Conservation (phyloP, 2,329 filamentous ascomycete genomes). For the Alternaria consortialis region DNA sequence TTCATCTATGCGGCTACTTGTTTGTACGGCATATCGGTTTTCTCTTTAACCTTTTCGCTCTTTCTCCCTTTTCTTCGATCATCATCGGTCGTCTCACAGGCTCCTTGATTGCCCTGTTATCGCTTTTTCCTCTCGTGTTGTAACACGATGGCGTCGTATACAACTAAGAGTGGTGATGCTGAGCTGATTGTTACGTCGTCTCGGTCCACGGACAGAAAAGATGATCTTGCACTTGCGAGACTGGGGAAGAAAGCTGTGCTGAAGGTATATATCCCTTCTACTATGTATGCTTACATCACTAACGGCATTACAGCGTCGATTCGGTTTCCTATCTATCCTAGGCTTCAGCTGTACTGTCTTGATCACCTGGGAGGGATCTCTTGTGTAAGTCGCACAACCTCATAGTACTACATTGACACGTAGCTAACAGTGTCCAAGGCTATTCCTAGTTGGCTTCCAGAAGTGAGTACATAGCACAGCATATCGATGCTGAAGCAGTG, state of each 20-base stretch:
- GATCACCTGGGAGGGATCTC: conserved; percentile 40
- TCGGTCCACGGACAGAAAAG: conserved; percentile 21
- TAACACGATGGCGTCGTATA: conserved; percentile 20
- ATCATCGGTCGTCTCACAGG: neutral
- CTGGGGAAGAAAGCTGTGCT: conserved; percentile 37
- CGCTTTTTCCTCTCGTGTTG: neutral
- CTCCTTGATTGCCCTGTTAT: neutral
- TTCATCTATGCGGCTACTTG: conserved; percentile 9
- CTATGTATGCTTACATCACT: neutral
- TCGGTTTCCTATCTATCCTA: conserved; percentile 38
- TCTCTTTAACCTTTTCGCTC: neutral
- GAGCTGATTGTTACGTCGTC: conserved; percentile 20
- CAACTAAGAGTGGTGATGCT: conserved; percentile 20
- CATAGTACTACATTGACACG: neutral
- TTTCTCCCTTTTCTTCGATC: neutral
- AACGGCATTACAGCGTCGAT: conserved; percentile 28
- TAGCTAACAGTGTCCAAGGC: conserved; percentile 20
- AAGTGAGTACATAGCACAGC: conserved; percentile 24
- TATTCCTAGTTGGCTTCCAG: conserved; percentile 28
- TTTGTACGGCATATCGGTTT: conserved; percentile 3
- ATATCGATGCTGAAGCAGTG: neutral
- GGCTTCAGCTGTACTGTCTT: conserved; percentile 42
- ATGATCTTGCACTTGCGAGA: conserved; percentile 30
- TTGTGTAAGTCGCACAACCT: conserved; percentile 27
- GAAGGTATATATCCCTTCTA: conserved; percentile 21